These are phyloP conservation scores for Gynostemma pentaphyllum DNA, from an alignment of 306 rosid species.

Conservation along the genomic window DNA sequence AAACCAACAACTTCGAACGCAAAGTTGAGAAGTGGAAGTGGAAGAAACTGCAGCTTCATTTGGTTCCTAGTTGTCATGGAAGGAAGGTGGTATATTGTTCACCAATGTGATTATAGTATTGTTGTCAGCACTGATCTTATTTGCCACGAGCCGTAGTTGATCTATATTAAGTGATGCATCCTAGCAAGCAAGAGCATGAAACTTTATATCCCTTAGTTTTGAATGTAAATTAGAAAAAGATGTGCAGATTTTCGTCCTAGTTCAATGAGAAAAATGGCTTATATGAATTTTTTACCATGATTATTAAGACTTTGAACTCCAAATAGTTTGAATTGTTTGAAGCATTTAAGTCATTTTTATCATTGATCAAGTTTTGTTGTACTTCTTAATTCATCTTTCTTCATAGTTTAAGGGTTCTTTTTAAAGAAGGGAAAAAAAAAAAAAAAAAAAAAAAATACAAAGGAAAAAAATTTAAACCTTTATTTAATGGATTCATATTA, in stretches of 20 bases:
- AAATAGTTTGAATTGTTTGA: not conserved
- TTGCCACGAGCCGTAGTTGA: not conserved
- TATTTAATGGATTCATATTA: too few relatives aligned
- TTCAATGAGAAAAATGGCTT: slow-evolving; percentile 9
- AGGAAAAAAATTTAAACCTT: too few relatives aligned
- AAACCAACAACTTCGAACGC: slow-evolving; percentile 4
- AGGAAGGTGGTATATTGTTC: slow-evolving; percentile 3
- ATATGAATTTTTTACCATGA: not conserved
- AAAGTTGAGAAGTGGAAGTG: slow-evolving; percentile 6
- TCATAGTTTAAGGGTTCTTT: too few relatives aligned
- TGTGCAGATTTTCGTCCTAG: slow-evolving; percentile 21
- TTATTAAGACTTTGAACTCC: not conserved
- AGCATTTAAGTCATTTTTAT: not conserved
- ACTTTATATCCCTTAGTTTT: slow-evolving; percentile 17
- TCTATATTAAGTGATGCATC: slow-evolving; percentile 2
- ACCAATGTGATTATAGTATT: not conserved
- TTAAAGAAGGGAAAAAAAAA: too few relatives aligned
- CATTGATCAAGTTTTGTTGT: too few relatives aligned
- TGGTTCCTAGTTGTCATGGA: not conserved
- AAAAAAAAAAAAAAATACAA: too few relatives aligned
- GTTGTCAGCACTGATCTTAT: not conserved
- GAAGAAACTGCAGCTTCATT: slow-evolving; percentile 5
- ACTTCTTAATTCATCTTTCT: too few relatives aligned
- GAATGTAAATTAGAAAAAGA: slow-evolving; percentile 30
- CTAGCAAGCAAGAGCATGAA: slow-evolving; percentile 29